Evolutionary conservation across 495 filamentous ascomycete genomes (phyloP), one percentile per base, ranked within the genome.

Genomic region (Choiromyces venosus): DNA sequence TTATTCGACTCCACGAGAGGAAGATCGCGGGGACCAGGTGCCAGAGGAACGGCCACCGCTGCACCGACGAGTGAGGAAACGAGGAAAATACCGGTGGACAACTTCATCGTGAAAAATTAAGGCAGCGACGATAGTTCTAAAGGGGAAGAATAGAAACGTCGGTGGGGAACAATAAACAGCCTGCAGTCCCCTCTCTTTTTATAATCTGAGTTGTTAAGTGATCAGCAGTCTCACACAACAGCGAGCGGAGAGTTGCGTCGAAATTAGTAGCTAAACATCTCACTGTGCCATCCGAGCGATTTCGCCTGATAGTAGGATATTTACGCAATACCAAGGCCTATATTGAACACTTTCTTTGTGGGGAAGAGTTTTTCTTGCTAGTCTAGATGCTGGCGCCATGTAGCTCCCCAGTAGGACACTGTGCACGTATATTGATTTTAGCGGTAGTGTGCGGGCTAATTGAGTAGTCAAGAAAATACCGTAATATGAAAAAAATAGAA

Each of bases 1-100:
- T 78, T 65, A 21, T 78, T 74, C 16, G 73, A 75, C 61, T 81
- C 65, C 25, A 81, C 78, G 36, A 74, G 79, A 42, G 71, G 69
- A 12, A 65, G 46, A n/a, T 70, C 39, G 3, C 6, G 6, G 66
- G 36, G 37, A 19, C 6, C 10, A n/a, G 25, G 36, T 1, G 33
- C 25, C 3, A 7, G 14, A 16, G 66, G 37, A 25, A 1, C n/a
- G 21, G 66, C 71, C 18, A 69, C n/a, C 16, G 66, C 71, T 29
- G 10, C 52, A 1, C 52, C 10, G 1, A 5, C 25, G 25, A 61
- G 52, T 4, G 25, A 61, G n/a, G n/a, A 61, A 61, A 61, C 6
- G 52, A 61, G 25, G 52, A 61, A 61, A 21, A 61, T 16, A 61
- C 52, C n/a, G 52, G 10, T 29, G n/a, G 10, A 29, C n/a, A 61